Conservation (phyloP, 2,329 filamentous ascomycete genomes). For the Colletotrichum ledebouriae region DNA sequence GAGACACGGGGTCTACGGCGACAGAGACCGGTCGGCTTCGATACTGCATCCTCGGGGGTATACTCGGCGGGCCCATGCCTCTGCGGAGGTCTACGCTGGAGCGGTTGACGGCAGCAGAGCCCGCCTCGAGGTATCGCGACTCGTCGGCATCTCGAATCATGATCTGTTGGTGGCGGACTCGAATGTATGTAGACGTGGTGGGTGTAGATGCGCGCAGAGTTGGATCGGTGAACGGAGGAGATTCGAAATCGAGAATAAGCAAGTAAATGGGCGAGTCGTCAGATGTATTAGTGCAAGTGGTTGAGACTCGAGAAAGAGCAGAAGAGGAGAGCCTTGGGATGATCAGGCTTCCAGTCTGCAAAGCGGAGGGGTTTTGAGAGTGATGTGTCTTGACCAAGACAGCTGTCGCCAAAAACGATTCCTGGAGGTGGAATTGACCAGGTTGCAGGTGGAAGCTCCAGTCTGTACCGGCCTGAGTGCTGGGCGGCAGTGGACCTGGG, state of each 20-base stretch:
- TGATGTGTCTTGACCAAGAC: conserved; percentile 34
- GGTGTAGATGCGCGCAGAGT: conserved; percentile 4
- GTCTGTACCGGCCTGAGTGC: no score
- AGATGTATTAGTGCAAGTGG: background rate
- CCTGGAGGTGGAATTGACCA: conserved; percentile 36
- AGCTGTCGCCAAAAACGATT: conserved; percentile 30
- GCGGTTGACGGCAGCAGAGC: conserved; percentile 18
- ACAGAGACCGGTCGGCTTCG: conserved; percentile 77
- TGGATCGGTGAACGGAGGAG: conserved; percentile 12
- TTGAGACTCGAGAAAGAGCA: background rate
- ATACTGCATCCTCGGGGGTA: conserved; percentile 66
- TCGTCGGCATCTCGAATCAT: conserved; percentile 40
- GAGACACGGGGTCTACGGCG: conserved; percentile 88
- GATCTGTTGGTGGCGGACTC: conserved; percentile 19
- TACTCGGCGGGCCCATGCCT: conserved; percentile 44
- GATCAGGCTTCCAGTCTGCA: conserved; percentile 18
- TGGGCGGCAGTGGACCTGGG: background rate
- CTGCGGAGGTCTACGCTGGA: conserved; percentile 44
- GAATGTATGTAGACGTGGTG: background rate
- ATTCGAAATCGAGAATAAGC: conserved; percentile 5
- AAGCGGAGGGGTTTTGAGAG: conserved; percentile 17
- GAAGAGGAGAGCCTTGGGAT: conserved; percentile 11
- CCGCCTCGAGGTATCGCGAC: conserved; percentile 27
- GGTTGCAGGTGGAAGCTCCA: conserved; percentile 35
- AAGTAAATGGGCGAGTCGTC: conserved; percentile 1